Evolutionary conservation across 106 monocot genomes (phyloP).

Genomic region (Allium fistulosum): DNA sequence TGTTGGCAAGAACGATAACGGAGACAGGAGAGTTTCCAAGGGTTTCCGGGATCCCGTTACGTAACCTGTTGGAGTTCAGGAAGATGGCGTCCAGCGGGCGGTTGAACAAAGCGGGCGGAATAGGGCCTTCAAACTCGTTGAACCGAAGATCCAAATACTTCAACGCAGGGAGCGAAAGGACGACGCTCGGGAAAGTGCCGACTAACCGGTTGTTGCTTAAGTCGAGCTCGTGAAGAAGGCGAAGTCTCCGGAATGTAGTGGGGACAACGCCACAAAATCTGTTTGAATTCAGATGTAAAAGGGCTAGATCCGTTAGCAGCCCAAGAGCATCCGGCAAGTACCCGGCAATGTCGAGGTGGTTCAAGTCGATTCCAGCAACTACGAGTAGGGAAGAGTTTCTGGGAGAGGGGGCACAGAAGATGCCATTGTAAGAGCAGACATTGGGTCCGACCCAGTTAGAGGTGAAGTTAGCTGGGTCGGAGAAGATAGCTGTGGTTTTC

Average conservation of each 20-base stretch:
- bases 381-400: conserved; percentile 19
- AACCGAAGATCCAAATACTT: conserved; percentile 45
- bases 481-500: conserved; percentile 56
- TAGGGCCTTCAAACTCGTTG: conserved; percentile 61
- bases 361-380: conserved; percentile 60
- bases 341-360: conserved; percentile 57
- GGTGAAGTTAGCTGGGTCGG: conserved; percentile 54
- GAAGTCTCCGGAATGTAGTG: conserved; percentile 16
- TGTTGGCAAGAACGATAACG: conserved; percentile 60
- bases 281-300: conserved; percentile 78
- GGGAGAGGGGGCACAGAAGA: conserved; percentile 31
- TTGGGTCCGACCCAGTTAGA: conserved; percentile 37
- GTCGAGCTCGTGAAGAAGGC: conserved; percentile 57
- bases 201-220: conserved; percentile 65
- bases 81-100: conserved; percentile 62
- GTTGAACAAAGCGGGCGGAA: conserved; percentile 46
- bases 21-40: conserved; percentile 57
- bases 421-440: conserved; percentile 47
- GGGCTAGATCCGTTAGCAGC: conserved; percentile 54
- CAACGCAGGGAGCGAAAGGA: conserved; percentile 30
- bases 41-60: conserved; percentile 35
- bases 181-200: conserved; percentile 31
- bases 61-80: conserved; percentile 54
- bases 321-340: conserved; percentile 44
- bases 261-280: conserved; percentile 63